A percentile compares a stretch with the other conserved stretches of the same genome.
Conservation (phyloP, 2,329 filamentous ascomycete genomes). For the Grosmannia clavigera region DNA sequence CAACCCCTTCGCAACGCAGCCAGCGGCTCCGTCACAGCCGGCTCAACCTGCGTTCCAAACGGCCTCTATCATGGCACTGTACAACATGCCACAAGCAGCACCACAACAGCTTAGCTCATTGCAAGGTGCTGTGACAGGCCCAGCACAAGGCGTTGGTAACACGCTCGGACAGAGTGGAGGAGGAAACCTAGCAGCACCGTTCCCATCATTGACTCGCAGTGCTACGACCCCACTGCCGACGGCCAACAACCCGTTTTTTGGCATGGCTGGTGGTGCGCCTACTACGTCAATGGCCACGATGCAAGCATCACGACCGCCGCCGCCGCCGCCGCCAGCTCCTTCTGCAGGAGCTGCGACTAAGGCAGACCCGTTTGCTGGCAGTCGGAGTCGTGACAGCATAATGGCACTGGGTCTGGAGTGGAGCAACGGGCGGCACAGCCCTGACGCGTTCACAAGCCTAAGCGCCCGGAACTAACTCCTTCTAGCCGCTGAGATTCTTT, state of each 20-base stretch:
- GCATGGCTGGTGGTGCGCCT: constrained; percentile 13
- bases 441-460: constrained; percentile 67
- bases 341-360: constrained; percentile 3
- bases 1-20: constrained; percentile 21
- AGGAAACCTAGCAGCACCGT: constrained; percentile 17
- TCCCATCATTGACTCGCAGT: constrained; percentile 15
- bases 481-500: not conserved
- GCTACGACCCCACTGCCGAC: constrained; percentile 19
- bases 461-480: constrained; percentile 42
- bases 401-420: constrained; percentile 52
- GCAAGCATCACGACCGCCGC: constrained; percentile 1
- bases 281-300: constrained; percentile 13
- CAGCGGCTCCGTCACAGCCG: constrained; percentile 19
- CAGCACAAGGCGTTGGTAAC: not conserved
- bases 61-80: constrained; percentile 63
- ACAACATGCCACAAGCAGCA: constrained; percentile 46
- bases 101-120: constrained; percentile 19
- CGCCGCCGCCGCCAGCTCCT: constrained; percentile 8
- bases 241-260: constrained; percentile 47
- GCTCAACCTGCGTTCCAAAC: constrained; percentile 45
- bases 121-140: not conserved
- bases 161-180: constrained; percentile 3
- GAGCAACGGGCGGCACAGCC: constrained; percentile 62
- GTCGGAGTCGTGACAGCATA: constrained; percentile 60
- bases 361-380: constrained; percentile 18